phyloP scores from a whole-genome alignment of 2,329 filamentous ascomycete species.

The Sporothrix curviconia region DNA sequence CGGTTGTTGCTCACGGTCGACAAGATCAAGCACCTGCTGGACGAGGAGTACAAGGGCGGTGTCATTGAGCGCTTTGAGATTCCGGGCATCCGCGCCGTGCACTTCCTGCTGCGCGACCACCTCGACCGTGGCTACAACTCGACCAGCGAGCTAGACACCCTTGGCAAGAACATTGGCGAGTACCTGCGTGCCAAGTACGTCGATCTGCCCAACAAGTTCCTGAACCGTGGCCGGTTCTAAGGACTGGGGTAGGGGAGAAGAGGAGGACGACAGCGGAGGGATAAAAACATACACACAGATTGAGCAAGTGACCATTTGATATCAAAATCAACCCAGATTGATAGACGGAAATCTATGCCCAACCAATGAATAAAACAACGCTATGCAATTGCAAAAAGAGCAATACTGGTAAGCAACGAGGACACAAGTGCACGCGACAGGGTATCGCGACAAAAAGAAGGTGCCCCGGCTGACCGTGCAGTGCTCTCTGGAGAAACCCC shows the following conservation, averaged over 20 bases:
- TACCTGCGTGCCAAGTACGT: slow-evolving; percentile 33
- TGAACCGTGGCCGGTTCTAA: slow-evolving; percentile 21
- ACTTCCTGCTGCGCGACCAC: slow-evolving; percentile 20
- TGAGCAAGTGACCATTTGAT: too few species aligned
- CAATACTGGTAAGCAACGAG: background rate
- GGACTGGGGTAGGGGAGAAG: too few species aligned
- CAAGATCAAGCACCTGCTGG: slow-evolving; percentile 32
- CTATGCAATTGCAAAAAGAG: background rate
- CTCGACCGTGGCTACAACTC: slow-evolving; percentile 28
- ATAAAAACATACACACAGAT: too few species aligned
- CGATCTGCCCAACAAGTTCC: slow-evolving; percentile 37
- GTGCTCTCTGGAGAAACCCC: slow-evolving; percentile 34
- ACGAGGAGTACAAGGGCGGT: slow-evolving; percentile 30
- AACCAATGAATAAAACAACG: background rate
- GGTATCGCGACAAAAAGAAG: background rate
- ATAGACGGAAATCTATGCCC: too few species aligned
- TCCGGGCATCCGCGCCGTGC: slow-evolving; percentile 29
- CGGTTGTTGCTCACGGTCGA: slow-evolving; percentile 33
- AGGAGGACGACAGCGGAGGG: background rate
- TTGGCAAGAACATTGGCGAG: slow-evolving; percentile 17
- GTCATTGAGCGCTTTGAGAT: slow-evolving; percentile 41
- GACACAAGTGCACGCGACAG: background rate
- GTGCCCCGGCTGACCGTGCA: background rate
- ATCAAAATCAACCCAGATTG: too few species aligned
- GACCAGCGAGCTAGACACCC: slow-evolving; percentile 9